Evolutionary conservation across 768 basidiomycete genomes (phyloP).

Genomic region (Hirschioporus abietinus): DNA sequence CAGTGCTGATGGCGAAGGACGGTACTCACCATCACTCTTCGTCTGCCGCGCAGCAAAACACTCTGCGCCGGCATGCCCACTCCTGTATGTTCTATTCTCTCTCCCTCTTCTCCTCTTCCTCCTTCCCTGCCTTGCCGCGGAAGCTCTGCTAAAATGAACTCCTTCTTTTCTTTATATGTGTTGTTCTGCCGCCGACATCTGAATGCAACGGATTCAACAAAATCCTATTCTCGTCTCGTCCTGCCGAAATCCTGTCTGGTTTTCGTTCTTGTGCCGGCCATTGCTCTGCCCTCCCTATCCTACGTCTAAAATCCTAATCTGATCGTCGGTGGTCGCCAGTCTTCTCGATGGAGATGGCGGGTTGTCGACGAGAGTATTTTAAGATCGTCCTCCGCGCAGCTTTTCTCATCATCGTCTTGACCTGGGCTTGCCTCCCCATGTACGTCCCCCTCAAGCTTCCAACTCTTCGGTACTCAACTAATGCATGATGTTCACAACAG

Average conservation of each 20-base stretch:
- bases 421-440: slow-evolving; percentile 36
- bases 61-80: neutral
- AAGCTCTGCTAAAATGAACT: no score
- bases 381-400: slow-evolving; percentile 27
- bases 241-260: neutral
- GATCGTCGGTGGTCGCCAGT: slow-evolving; percentile 15
- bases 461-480: neutral
- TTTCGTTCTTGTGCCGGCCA: neutral
- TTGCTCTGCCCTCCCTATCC: neutral
- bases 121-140: no score
- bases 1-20: no score
- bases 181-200: no score
- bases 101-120: no score
- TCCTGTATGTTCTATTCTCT: neutral
- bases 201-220: neutral
- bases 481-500: slow-evolving; percentile 12
- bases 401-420: slow-evolving; percentile 28
- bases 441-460: slow-evolving; percentile 26
- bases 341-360: slow-evolving; percentile 21
- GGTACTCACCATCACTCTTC: neutral
- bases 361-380: slow-evolving; percentile 21
- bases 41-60: neutral
- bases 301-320: no score
- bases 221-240: neutral
- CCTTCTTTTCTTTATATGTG: no score